Conservation (phyloP, 2,329 filamentous ascomycete species). For the Diaporthe vaccinii region DNA sequence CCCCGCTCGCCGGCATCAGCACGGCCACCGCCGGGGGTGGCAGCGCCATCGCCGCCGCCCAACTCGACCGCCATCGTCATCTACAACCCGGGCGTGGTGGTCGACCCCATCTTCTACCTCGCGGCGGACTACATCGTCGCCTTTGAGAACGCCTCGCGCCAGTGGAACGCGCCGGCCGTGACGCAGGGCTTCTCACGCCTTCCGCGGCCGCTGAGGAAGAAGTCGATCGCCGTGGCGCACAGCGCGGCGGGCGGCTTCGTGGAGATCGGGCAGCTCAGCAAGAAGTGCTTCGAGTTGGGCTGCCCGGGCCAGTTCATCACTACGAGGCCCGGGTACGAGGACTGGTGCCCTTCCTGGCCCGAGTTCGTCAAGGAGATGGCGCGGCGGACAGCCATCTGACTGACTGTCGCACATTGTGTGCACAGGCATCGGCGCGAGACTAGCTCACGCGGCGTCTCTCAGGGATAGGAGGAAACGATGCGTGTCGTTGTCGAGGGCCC, state of each 20-base stretch:
- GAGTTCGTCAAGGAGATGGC: conserved; percentile 42
- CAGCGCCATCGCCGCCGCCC: conserved; percentile 8
- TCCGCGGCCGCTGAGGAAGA: conserved; percentile 34
- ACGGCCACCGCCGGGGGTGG: background rate
- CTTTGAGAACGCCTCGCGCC: conserved; percentile 52
- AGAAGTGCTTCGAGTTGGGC: conserved; percentile 37
- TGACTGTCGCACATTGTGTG: conserved; percentile 1
- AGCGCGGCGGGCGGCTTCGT: conserved; percentile 34
- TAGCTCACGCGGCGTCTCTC: background rate
- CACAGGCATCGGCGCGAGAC: background rate
- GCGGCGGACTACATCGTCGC: conserved; percentile 59
- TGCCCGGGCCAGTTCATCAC: conserved; percentile 45
- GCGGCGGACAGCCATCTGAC: conserved; percentile 24
- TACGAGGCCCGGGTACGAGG: conserved; percentile 41
- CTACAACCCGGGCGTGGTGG: conserved; percentile 61
- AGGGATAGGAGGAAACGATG: background rate
- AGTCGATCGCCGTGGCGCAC: conserved; percentile 44
- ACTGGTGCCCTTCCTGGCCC: conserved; percentile 44
- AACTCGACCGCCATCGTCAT: conserved; percentile 47
- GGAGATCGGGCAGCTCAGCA: conserved; percentile 36
- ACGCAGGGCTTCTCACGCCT: conserved; percentile 40
- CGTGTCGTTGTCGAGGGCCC: background rate
- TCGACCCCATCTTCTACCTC: conserved; percentile 55
- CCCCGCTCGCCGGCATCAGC: conserved; percentile 21
- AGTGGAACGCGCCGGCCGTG: conserved; percentile 43